Percentiles rank a stretch among this genome's conserved stretches.
phyloP scores from a whole-genome alignment of 2,329 filamentous ascomycete species.

The Colletotrichum sp. region DNA sequence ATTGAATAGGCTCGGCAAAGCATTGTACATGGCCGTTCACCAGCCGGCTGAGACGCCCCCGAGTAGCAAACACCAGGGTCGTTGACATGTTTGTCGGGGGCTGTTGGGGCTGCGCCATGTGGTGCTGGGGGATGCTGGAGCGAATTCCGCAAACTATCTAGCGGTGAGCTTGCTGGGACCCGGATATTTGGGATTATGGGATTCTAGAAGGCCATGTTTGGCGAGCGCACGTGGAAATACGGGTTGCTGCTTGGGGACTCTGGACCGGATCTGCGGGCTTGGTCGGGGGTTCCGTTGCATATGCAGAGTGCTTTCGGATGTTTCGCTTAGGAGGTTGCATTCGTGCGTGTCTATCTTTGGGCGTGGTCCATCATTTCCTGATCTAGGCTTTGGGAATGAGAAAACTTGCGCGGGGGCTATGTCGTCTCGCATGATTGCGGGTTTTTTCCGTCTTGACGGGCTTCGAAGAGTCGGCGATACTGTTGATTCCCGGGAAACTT shows the following conservation, averaged over 20 bases:
- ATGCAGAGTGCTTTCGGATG: neutral
- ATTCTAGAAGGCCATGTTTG: neutral
- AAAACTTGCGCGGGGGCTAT: neutral
- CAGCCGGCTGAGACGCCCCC: neutral
- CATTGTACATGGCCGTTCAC: neutral
- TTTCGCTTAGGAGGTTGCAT: neutral
- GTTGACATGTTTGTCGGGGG: neutral
- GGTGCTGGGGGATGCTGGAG: neutral
- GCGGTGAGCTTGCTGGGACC: neutral
- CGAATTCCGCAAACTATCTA: neutral
- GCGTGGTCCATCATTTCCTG: neutral
- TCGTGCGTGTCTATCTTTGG: neutral
- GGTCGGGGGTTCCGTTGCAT: neutral
- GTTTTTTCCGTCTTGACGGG: neutral
- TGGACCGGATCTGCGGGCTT: conserved; percentile 40
- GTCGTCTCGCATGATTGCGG: neutral
- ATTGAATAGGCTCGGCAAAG: neutral
- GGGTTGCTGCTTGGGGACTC: conserved; percentile 57
- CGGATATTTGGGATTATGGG: neutral
- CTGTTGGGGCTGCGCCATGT: neutral
- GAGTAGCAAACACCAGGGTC: neutral
- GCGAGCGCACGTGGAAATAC: conserved; percentile 37
- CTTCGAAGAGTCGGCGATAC: neutral
- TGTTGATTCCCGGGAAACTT: neutral
- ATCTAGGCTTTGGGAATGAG: neutral